Evolutionary conservation across 2,329 filamentous ascomycete species (phyloP).

Genomic region (Colletotrichum lindemuthianum): DNA sequence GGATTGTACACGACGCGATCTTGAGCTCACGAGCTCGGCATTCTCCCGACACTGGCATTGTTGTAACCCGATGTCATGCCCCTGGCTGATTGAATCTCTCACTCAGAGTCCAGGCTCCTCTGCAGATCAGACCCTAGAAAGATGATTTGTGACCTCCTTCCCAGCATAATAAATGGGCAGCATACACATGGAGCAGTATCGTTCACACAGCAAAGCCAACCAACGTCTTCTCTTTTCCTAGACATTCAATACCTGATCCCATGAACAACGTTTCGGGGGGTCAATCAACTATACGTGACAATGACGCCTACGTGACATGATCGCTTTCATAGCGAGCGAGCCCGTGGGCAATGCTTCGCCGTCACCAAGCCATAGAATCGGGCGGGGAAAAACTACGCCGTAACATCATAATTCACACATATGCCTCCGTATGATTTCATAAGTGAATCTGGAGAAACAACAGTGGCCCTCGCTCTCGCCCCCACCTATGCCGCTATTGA

Average conservation of each 20-base stretch:
- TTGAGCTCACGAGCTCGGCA: not conserved
- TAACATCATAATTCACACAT: constrained; percentile 34
- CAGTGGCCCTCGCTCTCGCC: no score
- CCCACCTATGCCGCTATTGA: constrained; percentile 9
- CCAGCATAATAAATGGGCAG: not conserved
- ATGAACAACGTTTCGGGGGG: constrained; percentile 9
- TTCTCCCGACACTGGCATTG: no score
- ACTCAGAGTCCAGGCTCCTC: no score
- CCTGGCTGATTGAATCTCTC: no score
- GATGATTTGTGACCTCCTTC: no score
- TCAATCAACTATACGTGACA: constrained; percentile 10
- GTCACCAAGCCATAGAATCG: constrained; percentile 35
- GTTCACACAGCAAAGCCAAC: not conserved
- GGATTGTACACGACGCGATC: constrained; percentile 43
- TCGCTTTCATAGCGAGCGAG: constrained; percentile 32
- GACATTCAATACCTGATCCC: constrained; percentile 12
- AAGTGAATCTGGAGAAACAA: constrained; percentile 6
- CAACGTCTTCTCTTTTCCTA: constrained; percentile 23
- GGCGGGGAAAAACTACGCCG: constrained; percentile 28
- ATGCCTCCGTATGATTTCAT: constrained; percentile 21
- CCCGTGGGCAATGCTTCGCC: constrained; percentile 33
- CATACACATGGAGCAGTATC: not conserved
- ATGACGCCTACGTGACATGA: constrained; percentile 14
- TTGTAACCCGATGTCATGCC: no score
- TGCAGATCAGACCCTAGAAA: no score